Evolutionary conservation across 2,329 filamentous ascomycete species (phyloP), one percentile per base, ranked within the genome.

Genomic region (Colletotrichum musae): DNA sequence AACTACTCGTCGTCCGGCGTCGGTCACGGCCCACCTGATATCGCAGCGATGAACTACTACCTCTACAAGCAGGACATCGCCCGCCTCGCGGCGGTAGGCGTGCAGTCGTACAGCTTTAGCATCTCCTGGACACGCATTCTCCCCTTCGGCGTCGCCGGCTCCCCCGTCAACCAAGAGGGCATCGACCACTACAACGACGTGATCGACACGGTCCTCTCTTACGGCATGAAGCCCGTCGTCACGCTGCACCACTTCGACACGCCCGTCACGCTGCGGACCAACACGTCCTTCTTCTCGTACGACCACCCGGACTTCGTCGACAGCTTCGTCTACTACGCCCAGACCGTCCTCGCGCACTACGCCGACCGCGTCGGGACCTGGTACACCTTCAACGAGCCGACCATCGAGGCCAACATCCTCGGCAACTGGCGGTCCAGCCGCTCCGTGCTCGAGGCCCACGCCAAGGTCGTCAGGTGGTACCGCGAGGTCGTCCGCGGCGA

Each of bases 41-140:
- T 59, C 45, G 57, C 6, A 84, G 83, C 48, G 83, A 86, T 59
- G 75, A 82, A 87, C 66, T 88, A 88, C 73, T 88, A 86, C 66
- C 76, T 86, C 9, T 88, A 88, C 72, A 87, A 87, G 74, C 86
- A 88, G 75, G 85, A 88, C 53, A 86, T 88, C 54, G 85, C 84
- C 64, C 81, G 86, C 0, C 78, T 88, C 12, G 85, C 85, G 1
- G 79, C 83, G 1, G 81, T 88, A 73, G 86, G 86, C 0, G 80
- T 86, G 5, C 81, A 82, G 56, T 83, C 86, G 54, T 87, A 86
- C 74, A 83, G 84, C 4, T 88, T 87, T 69, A 84, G 82, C 2
- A 85, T 88, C 60, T 76, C 84, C 0, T 88, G 86, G 86, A 79
- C 84, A 0, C 78, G 86, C 5, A 86, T 88, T 41, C 72, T 88